Evolutionary conservation across 2,329 filamentous ascomycete genomes (phyloP), one percentile per base, ranked within the genome.

Genomic region (Cladorrhinum sp.): DNA sequence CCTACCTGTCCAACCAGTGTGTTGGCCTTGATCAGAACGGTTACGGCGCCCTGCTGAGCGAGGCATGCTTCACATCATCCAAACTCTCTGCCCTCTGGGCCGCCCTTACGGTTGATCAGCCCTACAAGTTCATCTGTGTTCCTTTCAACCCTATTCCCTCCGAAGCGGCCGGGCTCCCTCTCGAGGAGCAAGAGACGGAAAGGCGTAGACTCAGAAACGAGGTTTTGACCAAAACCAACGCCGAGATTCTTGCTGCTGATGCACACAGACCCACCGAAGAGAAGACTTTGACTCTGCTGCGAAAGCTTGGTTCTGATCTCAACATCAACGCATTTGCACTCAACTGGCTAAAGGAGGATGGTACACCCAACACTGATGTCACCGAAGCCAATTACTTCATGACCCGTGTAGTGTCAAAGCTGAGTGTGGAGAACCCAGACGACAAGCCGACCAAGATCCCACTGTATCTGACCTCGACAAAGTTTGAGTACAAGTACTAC

Each of bases 341-440:
- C 24, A 81, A 81, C 61, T 81, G 77, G 70, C 70, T 72, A 2
- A 63, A 77, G 48, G 55, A 66, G 0, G 64, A 79, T 13, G 77
- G 75, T 0, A 67, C 49, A 0, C 67, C 78, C 16, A 81, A 81
- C 61, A 68, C 67, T 0, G 77, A 80, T 50, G 68, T 80, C 1
- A 77, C 78, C 59, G 78, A 80, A 62, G 78, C 78, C 3, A 81
- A 81, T 60, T 78, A 80, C 61, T 71, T 81, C 22, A 81, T 79
- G 73, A 72, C 71, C 60, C 69, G 74, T 3, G 75, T 81, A 8
- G 70, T 80, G 1, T 70, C 79, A 36, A 67, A 65, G 0, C 63
- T 81, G 0, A 79, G 77, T 0, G 74, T 80, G 27, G 76, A 75
- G 18, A 73, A 71, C 0, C 72, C 74, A 0, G 68, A 71, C 9